A percentile compares a stretch with the other conserved stretches of the same genome.
Conservation (phyloP, 1,139 yeast species). For the Arxiozyma bovina region DNA sequence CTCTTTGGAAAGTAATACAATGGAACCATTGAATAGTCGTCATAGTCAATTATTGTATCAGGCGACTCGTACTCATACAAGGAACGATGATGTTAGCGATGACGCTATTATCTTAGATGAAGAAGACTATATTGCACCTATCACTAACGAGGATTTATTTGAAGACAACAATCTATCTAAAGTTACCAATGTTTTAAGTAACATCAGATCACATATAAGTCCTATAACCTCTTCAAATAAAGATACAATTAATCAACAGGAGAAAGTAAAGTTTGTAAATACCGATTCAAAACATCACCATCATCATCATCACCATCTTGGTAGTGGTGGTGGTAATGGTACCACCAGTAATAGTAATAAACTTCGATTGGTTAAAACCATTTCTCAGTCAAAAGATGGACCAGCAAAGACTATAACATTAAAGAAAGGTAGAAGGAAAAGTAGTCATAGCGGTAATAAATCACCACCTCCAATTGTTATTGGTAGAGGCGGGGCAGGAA, state of each 20-base stretch:
- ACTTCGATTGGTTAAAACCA: neutral
- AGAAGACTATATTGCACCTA: conserved; percentile 9
- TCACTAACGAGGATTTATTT: conserved; percentile 5
- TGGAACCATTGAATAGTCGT: neutral
- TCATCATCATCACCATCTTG: neutral
- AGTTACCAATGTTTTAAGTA: conserved; percentile 8
- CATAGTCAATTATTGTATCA: neutral
- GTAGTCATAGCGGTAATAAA: neutral
- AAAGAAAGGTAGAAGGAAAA: conserved; percentile 1
- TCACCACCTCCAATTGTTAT: conserved; percentile 10
- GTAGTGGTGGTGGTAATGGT: neutral
- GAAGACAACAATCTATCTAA: conserved; percentile 2
- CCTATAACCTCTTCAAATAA: neutral
- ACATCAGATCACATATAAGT: conserved; percentile 8
- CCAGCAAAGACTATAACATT: neutral
- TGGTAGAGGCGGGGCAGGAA: conserved; percentile 35
- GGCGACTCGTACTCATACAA: neutral
- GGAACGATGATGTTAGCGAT: conserved; percentile 1
- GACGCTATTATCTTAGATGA: conserved; percentile 1
- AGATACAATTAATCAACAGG: neutral
- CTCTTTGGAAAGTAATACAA: neutral
- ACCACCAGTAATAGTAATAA: neutral
- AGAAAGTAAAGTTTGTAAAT: neutral
- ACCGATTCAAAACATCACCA: neutral
- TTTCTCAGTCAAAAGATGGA: neutral